Evolutionary conservation across 805 yeast genomes (phyloP), one percentile per base, ranked within the genome.

Genomic region (Yamadazyma olivae): DNA sequence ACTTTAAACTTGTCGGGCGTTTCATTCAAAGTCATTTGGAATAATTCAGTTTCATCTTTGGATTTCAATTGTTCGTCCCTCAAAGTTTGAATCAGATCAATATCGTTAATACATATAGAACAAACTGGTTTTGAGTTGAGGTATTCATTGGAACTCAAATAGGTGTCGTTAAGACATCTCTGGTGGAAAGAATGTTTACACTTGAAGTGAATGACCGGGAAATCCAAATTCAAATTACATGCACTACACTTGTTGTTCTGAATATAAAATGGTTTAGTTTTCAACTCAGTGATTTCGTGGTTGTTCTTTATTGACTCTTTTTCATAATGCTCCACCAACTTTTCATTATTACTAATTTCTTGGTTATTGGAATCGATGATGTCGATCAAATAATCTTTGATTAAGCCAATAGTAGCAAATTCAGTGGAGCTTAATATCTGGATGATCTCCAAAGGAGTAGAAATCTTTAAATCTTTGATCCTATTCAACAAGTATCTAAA

Each of bases 141-240:
- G 10, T 21, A 15, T 10, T 39, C 44, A 22, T 38, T 37, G 17
- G 26, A 33, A 9, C 39, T 37, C n/a, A 44, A 44, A 10, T 48
- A 57, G 25, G 67, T 74, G 28, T 78, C 79, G 33, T 69, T 70
- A 17, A 88, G 59, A 53, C 99, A 93, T 29, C 83, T 67, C 47
- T 83, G 85, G 53, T 93, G 98, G 53, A 77, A 89, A 3, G 93
- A 78, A 51, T 93, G 99, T 20, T 73, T 71, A 62, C 99, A 93
- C 44, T 79, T 75, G 64, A 91, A 93, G 49, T 86, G 95, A 1
- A 85, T 75, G 2, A 82, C 73, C 0, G 98, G 97, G 27, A 81
- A 69, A 40, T 86, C 95, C 15, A 91, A 60, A 9, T 75, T 70
- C 28, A 72, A 63, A 7, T 74, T 66, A 53, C 96, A 90, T 13